Evolutionary conservation across 2,329 filamentous ascomycete species (phyloP).

Genomic region (Epichloe hybrida): DNA sequence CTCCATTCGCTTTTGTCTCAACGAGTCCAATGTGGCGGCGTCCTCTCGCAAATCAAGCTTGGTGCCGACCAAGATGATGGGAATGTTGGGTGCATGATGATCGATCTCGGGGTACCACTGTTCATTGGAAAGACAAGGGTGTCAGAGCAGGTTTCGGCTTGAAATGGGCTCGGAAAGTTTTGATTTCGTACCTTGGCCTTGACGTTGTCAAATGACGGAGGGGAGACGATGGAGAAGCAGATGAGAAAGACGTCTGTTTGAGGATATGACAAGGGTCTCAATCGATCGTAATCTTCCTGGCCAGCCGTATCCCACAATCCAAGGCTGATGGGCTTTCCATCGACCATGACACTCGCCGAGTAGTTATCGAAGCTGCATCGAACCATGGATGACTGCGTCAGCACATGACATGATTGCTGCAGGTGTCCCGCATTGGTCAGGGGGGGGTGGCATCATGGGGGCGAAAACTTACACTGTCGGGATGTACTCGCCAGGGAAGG

Average conservation of each 20-base stretch:
- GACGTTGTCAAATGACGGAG: constrained; percentile 96
- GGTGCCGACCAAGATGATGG: constrained; percentile 92
- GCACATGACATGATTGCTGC: neutral
- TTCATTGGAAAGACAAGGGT: neutral
- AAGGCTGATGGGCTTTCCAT: constrained; percentile 92
- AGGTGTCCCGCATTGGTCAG: neutral
- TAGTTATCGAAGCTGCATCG: constrained; percentile 84
- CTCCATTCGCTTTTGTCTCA: constrained; percentile 88
- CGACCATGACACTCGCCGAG: constrained; percentile 97
- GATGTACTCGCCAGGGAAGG: constrained; percentile 98
- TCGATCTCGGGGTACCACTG: constrained; percentile 98
- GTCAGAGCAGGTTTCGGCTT: neutral
- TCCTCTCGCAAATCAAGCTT: constrained; percentile 95
- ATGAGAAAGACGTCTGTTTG: constrained; percentile 98
- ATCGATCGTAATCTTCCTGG: constrained; percentile 94
- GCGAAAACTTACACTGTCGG: constrained; percentile 71
- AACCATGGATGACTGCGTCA: constrained; percentile 1
- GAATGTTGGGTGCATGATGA: constrained; percentile 87
- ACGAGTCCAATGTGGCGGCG: constrained; percentile 61
- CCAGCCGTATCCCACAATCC: constrained; percentile 97
- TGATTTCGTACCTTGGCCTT: constrained; percentile 68
- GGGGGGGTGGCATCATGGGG: constrained; percentile 1
- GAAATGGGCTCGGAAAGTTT: neutral
- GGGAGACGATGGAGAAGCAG: constrained; percentile 96
- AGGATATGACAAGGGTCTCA: constrained; percentile 90